Evolutionary conservation across 768 basidiomycete genomes (phyloP).

Genomic region (Sarcodon aspratus): DNA sequence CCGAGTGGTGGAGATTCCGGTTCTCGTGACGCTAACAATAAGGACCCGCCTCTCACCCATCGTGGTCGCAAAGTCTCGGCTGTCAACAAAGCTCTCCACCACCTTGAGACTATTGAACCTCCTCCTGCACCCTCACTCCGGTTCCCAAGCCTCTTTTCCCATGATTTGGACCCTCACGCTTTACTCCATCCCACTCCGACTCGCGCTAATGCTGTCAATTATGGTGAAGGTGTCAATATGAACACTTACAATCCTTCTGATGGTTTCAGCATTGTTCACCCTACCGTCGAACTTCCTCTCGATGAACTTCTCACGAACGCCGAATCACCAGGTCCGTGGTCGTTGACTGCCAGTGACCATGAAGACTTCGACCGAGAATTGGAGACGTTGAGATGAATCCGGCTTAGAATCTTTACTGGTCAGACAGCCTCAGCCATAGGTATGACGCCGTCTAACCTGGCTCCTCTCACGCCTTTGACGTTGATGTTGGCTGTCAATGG

Average conservation of each 20-base stretch:
- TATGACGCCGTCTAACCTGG: conserved; percentile 16
- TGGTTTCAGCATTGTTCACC: conserved; percentile 53
- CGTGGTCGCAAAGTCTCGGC: conserved; percentile 18
- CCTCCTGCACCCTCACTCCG: conserved; percentile 31
- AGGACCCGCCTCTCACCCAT: conserved; percentile 26
- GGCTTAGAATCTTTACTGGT: conserved; percentile 7
- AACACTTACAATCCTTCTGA: conserved; percentile 30
- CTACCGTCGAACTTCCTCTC: conserved; percentile 79
- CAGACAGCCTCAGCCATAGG: conserved; percentile 14
- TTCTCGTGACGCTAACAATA: conserved; percentile 12
- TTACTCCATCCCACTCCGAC: conserved; percentile 60
- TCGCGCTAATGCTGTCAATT: conserved; percentile 57
- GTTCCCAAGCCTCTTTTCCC: conserved; percentile 65
- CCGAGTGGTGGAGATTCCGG: conserved; percentile 15
- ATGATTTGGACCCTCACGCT: conserved; percentile 69
- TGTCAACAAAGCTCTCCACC: not conserved
- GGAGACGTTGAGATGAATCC: conserved; percentile 22
- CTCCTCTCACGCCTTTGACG: conserved; percentile 29
- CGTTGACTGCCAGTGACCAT: conserved; percentile 7
- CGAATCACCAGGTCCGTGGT: conserved; percentile 22
- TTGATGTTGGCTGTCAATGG: conserved; percentile 30
- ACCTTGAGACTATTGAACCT: not conserved
- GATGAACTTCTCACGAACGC: conserved; percentile 60
- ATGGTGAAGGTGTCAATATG: conserved; percentile 59
- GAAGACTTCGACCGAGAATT: conserved; percentile 12